phyloP scores from a whole-genome alignment of 495 filamentous ascomycete genomes.

The Parmelia sp. region DNA sequence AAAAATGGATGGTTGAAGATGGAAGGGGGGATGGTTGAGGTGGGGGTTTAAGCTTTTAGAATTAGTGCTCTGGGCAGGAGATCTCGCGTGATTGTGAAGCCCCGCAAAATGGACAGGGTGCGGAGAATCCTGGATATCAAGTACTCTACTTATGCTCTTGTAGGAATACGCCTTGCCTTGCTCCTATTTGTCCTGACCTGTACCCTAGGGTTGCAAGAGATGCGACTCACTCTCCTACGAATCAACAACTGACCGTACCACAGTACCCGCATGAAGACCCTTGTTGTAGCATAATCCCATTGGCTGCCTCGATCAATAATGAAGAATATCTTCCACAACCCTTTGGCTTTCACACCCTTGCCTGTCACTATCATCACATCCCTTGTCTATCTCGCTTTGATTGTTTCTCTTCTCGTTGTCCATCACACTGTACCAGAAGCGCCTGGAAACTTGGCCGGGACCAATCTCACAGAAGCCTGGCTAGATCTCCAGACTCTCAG shows the following conservation, averaged over 20 bases:
- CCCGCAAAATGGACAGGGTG: too few relatives aligned
- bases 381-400: slow-evolving; percentile 60
- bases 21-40: background rate
- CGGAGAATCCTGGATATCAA: background rate
- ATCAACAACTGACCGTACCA: background rate
- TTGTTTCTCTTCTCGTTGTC: slow-evolving; percentile 63
- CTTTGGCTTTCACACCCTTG: slow-evolving; percentile 56
- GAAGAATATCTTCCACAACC: slow-evolving; percentile 36
- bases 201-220: background rate
- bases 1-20: background rate
- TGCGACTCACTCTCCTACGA: background rate
- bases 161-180: background rate
- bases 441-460: slow-evolving; percentile 54
- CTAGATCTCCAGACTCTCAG: slow-evolving; percentile 69
- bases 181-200: background rate
- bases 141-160: too few relatives aligned
- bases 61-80: background rate
- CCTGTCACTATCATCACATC: slow-evolving; percentile 69
- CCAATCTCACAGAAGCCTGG: slow-evolving; percentile 83
- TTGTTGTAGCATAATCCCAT: background rate
- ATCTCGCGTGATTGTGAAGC: background rate
- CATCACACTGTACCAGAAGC: slow-evolving; percentile 68
- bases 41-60: background rate
- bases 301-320: slow-evolving; percentile 13
- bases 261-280: background rate